Conservation (phyloP, 441 rosid species). For the Eugenia klotzschiana region DNA sequence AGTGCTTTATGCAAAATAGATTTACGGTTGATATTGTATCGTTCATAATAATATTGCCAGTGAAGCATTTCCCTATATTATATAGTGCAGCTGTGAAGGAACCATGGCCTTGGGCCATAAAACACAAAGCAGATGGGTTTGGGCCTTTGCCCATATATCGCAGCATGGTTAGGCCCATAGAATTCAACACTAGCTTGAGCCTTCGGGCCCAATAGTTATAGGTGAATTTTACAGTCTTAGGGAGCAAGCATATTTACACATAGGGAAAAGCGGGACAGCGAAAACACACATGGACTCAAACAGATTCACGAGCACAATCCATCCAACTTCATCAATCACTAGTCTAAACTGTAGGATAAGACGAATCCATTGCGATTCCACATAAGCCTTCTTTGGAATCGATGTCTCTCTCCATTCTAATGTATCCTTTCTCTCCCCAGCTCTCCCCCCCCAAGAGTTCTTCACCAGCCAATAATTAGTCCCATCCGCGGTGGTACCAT, state of each 20-base stretch:
- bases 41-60: no score
- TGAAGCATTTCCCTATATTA: no score
- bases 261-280: not conserved
- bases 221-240: not conserved
- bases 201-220: not conserved
- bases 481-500: conserved; percentile 1
- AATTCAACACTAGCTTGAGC: not conserved
- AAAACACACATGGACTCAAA: not conserved
- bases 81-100: not conserved
- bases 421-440: conserved; percentile 15
- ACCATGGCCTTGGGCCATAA: not conserved
- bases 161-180: no score
- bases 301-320: not conserved
- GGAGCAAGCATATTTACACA: not conserved
- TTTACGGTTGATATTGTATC: no score
- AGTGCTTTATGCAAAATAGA: no score
- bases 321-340: not conserved
- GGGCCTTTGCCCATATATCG: not conserved
- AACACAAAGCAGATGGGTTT: not conserved
- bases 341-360: conserved; percentile 3
- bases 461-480: conserved; percentile 18
- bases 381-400: conserved; percentile 11
- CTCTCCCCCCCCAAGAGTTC: conserved; percentile 18
- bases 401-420: conserved; percentile 13
- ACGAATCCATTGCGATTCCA: conserved; percentile 14